Evolutionary conservation across 805 yeast species (phyloP), one percentile per base, ranked within the genome.

Genomic region (Teunomyces stri): DNA sequence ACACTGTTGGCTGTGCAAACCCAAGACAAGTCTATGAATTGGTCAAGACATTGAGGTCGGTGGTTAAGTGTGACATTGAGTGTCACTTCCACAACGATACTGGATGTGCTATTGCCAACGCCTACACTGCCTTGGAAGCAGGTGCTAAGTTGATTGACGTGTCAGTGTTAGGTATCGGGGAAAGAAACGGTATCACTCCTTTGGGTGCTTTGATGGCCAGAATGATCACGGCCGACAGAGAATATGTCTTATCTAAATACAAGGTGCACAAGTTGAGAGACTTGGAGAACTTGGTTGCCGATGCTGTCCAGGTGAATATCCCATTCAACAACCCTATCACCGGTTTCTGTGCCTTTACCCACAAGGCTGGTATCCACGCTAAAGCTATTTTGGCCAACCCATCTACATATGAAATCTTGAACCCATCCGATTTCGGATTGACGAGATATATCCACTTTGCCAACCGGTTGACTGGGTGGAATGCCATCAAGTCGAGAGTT

Each of bases 241-340:
- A 78, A 47, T 79, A 79, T 58, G 83, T 79, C 45, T 69, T 76
- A 61, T 75, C 82, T 53, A 79, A 79, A 65, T 79, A 79, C 62
- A 78, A 78, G 65, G 68, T 79, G 54, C 71, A 71, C 59, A 78
- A 79, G 62, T 70, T 79, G 53, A 73, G 84, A 68, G 83, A 79
- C 50, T 68, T 79, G 58, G 84, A 79, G 62, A 78, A 77, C 59
- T 66, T 79, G 65, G 80, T 79, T 44, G 83, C 83, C 22, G 84
- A 79, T 43, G 78, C 80, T 22, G 83, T 79, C 37, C 79, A 74
- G 58, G 82, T 79, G 45, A 79, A 79, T 55, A 72, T 79, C 53
- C 84, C 84, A 18, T 79, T 79, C 70, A 79, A 79, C 68, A 79
- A 79, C 65, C 84, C 84, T 51, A 78, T 79, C 58, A 79, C 84